Base-by-base conservation (phyloP, 2,329 filamentous ascomycete genomes). In the Blastomyces parvus region DNA sequence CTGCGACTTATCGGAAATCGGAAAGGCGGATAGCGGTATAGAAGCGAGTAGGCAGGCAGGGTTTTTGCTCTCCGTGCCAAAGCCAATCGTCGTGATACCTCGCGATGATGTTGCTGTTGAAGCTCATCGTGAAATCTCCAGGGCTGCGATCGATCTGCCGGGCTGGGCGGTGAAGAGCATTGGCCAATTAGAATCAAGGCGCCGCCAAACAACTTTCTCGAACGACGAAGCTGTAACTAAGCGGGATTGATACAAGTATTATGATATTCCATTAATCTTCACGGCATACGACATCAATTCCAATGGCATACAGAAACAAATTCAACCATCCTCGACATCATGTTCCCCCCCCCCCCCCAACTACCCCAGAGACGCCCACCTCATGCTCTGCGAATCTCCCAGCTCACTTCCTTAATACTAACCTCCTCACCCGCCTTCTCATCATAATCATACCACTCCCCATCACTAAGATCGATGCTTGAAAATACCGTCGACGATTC, bases 401-500 rank as follows among this genome's bases (percentile, higher is more conserved):
- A 99, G 66, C 85, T 89, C 62, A 96, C 76, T 38, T 94, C 90
- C 74, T 91, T 93, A 74, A 97, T 91, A 75, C 90, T 94, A 57
- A 97, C 92, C 76, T 97, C 92, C 59, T 96, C 90, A 0, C 88
- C 83, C 0, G 90, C 84, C 80, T 97, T 97, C 78, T 97, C 92
- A 69, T 97, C 92, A 71, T 97, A 99, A 70, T 97, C 93, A 76
- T 89, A 99, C 94, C 94, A 99, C 70, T 99, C 94, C 33, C 90
- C 93, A 36, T 99, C 94, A 0, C 81, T 80, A 62, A 99, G 78
- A 69, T 97, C 92, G 62, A 97, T 89, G 5, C 78, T 85, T 0
- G 85, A 82, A 72, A 99, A 99, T 70, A 90, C 89, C 50, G 89
- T 94, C 11, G 82, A 83, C 0, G 91, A 91, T 22, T 97, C 92